Evolutionary conservation across 768 basidiomycete species (phyloP), one percentile per base, ranked within the genome.

Genomic region (Glaciozyma antarctica): DNA sequence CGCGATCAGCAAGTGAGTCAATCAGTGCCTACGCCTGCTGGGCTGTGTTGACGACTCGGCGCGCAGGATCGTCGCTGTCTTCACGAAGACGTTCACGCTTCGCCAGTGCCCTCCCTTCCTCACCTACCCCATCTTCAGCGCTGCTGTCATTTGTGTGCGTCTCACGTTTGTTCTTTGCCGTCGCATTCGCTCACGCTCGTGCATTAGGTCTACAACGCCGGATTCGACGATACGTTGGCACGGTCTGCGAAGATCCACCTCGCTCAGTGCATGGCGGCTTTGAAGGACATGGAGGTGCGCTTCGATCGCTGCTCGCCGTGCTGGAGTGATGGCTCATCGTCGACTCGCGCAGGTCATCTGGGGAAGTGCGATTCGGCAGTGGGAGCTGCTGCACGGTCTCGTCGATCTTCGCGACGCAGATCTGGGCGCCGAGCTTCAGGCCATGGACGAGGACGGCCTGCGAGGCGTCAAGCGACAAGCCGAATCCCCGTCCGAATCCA

Each of bases 61-160:
- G 16, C 7, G 3, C 58, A 73, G 69, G 58, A 73, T 71, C 58
- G 64, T 71, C 30, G 61, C 71, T 17, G 58, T 65, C 16, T 76
- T 72, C 62, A 51, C 63, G 19, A 71, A 74, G 58, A 68, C 66
- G 2, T 75, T 73, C 63, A 67, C 66, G 9, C 64, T 75, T 19
- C 69, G 71, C 8, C 73, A 74, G 32, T 69, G 67, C 38, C 71
- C 71, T 0, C 73, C 75, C 1, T 73, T 75, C 61, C 45, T 76
- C 44, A 71, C 71, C 17, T 77, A 73, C 63, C 74, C 72, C 47
- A 62, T 76, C 57, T 76, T 76, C 67, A 71, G 59, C 47, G 75
- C 75, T 13, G 73, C 69, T 52, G 74, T 76, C 70, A 76, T 76
- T 41, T 69, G 68, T 55, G 68, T 59, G 15, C 10, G 61, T 41